phyloP scores from a whole-genome alignment of 257 asterid species.

The Fraxinus anomala region DNA sequence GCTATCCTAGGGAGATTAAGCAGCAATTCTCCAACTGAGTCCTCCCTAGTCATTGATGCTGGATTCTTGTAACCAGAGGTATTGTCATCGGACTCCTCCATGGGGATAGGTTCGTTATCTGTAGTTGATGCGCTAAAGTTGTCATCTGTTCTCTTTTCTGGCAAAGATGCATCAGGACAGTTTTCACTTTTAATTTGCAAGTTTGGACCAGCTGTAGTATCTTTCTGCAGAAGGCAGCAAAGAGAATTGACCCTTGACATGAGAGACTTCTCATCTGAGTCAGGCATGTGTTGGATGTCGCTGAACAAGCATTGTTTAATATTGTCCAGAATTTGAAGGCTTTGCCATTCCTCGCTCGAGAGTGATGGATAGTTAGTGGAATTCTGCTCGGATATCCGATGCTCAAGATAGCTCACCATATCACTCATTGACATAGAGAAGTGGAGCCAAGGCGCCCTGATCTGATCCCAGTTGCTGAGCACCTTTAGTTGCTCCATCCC shows the following conservation, averaged over 20 bases:
- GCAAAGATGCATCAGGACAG: constrained; percentile 24
- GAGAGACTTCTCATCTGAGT: constrained; percentile 74
- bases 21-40: constrained; percentile 78
- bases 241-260: constrained; percentile 91
- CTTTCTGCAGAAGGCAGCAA: constrained; percentile 92
- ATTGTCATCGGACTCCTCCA: constrained; percentile 29
- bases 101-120: constrained; percentile 18
- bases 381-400: constrained; percentile 72
- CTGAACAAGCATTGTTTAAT: constrained; percentile 68
- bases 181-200: constrained; percentile 30
- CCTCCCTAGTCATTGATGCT: constrained; percentile 71
- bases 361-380: constrained; percentile 48
- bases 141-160: constrained; percentile 37
- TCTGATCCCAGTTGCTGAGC: constrained; percentile 71
- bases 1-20: constrained; percentile 88
- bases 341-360: constrained; percentile 71
- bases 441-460: constrained; percentile 73
- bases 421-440: constrained; percentile 93
- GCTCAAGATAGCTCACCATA: constrained; percentile 84
- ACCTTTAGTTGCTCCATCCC: constrained; percentile 61
- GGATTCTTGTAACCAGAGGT: constrained; percentile 35
- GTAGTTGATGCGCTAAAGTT: constrained; percentile 5
- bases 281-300: constrained; percentile 55
- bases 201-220: constrained; percentile 36
- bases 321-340: constrained; percentile 70